Conservation (phyloP, 805 yeast genomes). For the Hagleromyces aurorensis region DNA sequence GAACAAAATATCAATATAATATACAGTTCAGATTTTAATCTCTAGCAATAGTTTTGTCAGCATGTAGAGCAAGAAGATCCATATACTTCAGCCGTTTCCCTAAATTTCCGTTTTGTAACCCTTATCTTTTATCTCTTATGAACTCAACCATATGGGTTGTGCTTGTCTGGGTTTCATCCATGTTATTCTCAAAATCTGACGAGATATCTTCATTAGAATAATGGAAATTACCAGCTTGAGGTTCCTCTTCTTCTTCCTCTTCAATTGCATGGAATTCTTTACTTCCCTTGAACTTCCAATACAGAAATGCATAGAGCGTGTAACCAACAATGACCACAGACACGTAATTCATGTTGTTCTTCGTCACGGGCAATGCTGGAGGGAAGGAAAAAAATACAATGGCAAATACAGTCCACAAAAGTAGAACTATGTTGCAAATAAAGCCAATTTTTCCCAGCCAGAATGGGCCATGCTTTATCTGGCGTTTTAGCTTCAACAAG, state of each 20-base stretch:
- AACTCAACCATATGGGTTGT: too few relatives aligned
- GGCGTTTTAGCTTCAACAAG: slow-evolving; percentile 34
- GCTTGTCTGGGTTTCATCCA: too few relatives aligned
- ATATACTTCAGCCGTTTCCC: too few relatives aligned
- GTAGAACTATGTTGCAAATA: slow-evolving; percentile 41
- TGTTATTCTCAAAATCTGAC: slow-evolving; percentile 15
- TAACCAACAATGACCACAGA: slow-evolving; percentile 47
- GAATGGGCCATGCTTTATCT: slow-evolving; percentile 54
- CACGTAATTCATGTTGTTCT: slow-evolving; percentile 61
- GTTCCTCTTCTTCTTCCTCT: slow-evolving; percentile 20
- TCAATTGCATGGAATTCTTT: slow-evolving; percentile 28
- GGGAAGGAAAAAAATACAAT: slow-evolving; percentile 61
- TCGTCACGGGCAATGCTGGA: slow-evolving; percentile 50
- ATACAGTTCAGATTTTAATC: too few relatives aligned
- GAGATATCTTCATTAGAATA: slow-evolving; percentile 19
- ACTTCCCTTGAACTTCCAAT: slow-evolving; percentile 43
- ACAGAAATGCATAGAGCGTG: slow-evolving; percentile 36
- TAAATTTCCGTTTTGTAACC: too few relatives aligned
- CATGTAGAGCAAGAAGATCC: too few relatives aligned
- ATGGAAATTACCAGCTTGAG: slow-evolving; percentile 5
- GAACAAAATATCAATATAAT: too few relatives aligned
- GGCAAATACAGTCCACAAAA: slow-evolving; percentile 53
- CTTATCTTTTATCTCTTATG: too few relatives aligned
- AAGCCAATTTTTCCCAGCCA: slow-evolving; percentile 54
- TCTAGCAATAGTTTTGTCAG: too few relatives aligned